These are phyloP conservation scores for Ceriops zippeliana DNA, from an alignment of 345 rosid genomes.

Conservation along the genomic window DNA sequence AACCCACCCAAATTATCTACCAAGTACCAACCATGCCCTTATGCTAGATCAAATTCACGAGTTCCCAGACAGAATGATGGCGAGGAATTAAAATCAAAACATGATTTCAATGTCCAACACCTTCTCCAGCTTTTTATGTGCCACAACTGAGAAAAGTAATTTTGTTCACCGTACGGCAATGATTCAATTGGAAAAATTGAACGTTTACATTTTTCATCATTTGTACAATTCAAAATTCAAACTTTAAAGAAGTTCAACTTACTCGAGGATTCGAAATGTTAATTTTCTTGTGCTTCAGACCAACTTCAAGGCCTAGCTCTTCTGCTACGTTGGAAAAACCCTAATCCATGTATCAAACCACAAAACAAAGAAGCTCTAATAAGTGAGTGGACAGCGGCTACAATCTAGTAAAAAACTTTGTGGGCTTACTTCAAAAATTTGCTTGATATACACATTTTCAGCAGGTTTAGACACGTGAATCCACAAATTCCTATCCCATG, in stretches of 20 bases:
- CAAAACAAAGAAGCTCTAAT: constrained; percentile 18
- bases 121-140: neutral
- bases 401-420: neutral
- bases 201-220: neutral
- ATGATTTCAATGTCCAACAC: neutral
- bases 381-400: constrained; percentile 5
- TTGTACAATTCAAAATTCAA: neutral
- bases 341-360: constrained; percentile 35
- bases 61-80: neutral
- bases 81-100: neutral
- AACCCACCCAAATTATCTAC: neutral
- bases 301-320: constrained; percentile 69
- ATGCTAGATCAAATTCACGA: neutral
- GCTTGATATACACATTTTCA: constrained; percentile 82
- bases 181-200: neutral
- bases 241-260: constrained; percentile 33
- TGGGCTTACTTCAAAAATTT: constrained; percentile 75
- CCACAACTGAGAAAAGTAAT: neutral
- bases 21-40: neutral
- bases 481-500: constrained; percentile 67
- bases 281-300: constrained; percentile 93
- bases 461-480: constrained; percentile 95
- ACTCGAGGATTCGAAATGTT: constrained; percentile 95
- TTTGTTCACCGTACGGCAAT: neutral
- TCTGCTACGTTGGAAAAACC: constrained; percentile 79